These are phyloP conservation scores for Epichloe hybrida DNA, from an alignment of 2,329 filamentous ascomycete genomes.

Conservation along the genomic window DNA sequence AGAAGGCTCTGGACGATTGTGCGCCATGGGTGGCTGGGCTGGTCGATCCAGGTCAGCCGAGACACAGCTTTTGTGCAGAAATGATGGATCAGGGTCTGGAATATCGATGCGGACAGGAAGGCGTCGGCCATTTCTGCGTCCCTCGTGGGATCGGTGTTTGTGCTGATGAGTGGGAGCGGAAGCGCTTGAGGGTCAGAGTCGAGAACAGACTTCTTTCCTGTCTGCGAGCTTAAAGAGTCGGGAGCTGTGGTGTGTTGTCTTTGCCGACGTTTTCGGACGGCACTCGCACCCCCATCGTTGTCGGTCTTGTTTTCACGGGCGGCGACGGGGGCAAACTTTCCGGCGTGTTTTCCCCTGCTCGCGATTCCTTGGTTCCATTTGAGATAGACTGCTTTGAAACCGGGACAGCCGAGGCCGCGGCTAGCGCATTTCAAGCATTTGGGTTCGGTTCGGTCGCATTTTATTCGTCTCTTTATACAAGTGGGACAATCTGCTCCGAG, in stretches of 20 bases:
- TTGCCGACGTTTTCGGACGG: neutral
- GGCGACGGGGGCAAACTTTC: conserved; percentile 5
- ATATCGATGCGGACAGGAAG: conserved; percentile 4
- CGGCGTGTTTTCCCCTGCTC: conserved; percentile 10
- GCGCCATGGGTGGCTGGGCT: conserved; percentile 10
- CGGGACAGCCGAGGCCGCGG: conserved; percentile 8
- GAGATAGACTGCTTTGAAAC: conserved; percentile 8
- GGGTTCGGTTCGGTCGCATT: conserved; percentile 11
- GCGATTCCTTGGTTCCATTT: conserved; percentile 12
- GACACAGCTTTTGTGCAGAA: conserved; percentile 9
- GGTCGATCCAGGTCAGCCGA: conserved; percentile 11
- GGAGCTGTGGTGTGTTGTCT: neutral
- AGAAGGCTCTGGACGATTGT: conserved; percentile 6
- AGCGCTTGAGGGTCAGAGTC: neutral
- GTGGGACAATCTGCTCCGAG: conserved; percentile 7
- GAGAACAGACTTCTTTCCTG: neutral
- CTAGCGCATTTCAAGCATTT: conserved; percentile 10
- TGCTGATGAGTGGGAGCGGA: neutral
- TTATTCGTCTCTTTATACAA: conserved; percentile 10
- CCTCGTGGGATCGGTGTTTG: neutral
- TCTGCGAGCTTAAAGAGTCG: neutral
- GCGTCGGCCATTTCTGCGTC: neutral
- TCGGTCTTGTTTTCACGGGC: neutral
- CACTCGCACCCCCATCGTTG: neutral
- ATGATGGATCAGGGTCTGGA: conserved; percentile 8